Conservation (phyloP, 352 stramenopile genomes). For the Phytophthora nicotianae region DNA sequence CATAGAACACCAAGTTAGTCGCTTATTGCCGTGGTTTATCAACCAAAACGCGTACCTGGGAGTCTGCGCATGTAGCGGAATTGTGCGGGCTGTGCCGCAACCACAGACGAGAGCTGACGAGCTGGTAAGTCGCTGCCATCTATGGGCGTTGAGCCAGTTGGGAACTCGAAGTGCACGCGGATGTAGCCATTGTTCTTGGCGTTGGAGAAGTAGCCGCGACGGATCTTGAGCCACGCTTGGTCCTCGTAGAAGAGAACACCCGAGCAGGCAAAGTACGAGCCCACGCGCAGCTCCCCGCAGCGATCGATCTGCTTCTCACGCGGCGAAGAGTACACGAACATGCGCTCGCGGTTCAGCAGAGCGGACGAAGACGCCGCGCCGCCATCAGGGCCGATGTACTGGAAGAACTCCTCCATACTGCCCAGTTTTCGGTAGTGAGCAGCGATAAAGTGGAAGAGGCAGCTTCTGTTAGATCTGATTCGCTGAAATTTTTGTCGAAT, state of each 20-base stretch:
- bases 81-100: slow-evolving; percentile 29
- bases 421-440: slow-evolving; percentile 7
- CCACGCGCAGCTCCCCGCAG: slow-evolving; percentile 58
- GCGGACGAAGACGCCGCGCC: slow-evolving; percentile 24
- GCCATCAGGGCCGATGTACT: slow-evolving; percentile 56
- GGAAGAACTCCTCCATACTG: slow-evolving; percentile 79
- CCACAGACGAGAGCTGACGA: slow-evolving; percentile 34
- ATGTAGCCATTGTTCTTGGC: slow-evolving; percentile 73
- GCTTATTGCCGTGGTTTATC: not conserved
- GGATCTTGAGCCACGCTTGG: slow-evolving; percentile 82
- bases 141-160: slow-evolving; percentile 10
- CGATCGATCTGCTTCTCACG: slow-evolving; percentile 66
- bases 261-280: slow-evolving; percentile 75
- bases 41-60: slow-evolving; percentile 39
- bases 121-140: slow-evolving; percentile 33
- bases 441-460: slow-evolving; percentile 3
- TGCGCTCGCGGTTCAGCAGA: slow-evolving; percentile 48
- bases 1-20: slow-evolving; percentile 10
- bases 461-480: slow-evolving; percentile 22
- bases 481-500: slow-evolving; percentile 8
- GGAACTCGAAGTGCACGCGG: slow-evolving; percentile 61
- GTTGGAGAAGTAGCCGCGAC: slow-evolving; percentile 77
- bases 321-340: slow-evolving; percentile 68
- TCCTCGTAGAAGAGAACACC: slow-evolving; percentile 54
- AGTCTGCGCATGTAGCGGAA: slow-evolving; percentile 63